phyloP scores from a whole-genome alignment of 1,139 yeast species.

The Wickerhamomyces sp. region DNA sequence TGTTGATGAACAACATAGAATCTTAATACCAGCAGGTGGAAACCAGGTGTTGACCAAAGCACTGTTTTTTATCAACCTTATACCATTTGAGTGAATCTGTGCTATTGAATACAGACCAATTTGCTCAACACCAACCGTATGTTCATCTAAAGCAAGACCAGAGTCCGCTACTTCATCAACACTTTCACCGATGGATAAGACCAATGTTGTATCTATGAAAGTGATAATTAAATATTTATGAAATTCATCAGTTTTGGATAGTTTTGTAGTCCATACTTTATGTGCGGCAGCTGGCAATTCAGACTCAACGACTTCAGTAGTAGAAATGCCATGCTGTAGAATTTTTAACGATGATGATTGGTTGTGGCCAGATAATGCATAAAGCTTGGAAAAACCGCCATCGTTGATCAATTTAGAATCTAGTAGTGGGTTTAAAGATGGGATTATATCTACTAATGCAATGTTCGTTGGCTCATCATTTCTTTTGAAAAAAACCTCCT shows the following conservation, averaged over 20 bases:
- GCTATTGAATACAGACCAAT: conserved; percentile 61
- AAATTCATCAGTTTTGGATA: conserved; percentile 37
- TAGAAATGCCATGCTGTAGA: conserved; percentile 55
- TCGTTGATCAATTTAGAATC: conserved; percentile 40
- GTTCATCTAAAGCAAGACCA: conserved; percentile 48
- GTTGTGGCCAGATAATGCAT: conserved; percentile 22
- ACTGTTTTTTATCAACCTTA: conserved; percentile 50
- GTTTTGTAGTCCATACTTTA: conserved; percentile 56
- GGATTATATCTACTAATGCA: conserved; percentile 49
- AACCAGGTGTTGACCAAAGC: conserved; percentile 54
- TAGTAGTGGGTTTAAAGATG: conserved; percentile 54
- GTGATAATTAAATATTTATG: conserved; percentile 69
- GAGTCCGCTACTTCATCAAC: conserved; percentile 75
- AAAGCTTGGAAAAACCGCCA: conserved; percentile 33
- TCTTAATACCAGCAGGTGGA: conserved; percentile 75
- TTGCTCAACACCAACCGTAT: conserved; percentile 68
- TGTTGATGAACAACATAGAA: conserved; percentile 58
- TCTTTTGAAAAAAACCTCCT: conserved; percentile 28
- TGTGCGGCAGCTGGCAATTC: conserved; percentile 66
- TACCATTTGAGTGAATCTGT: conserved; percentile 73
- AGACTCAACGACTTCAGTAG: conserved; percentile 62
- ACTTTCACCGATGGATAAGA: conserved; percentile 72
- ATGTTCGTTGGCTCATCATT: conserved; percentile 48
- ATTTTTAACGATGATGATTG: conserved; percentile 41
- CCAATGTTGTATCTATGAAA: conserved; percentile 64